Evolutionary conservation across 2,329 filamentous ascomycete genomes (phyloP), one percentile per base, ranked within the genome.

Genomic region (Xylariaceae sp.): DNA sequence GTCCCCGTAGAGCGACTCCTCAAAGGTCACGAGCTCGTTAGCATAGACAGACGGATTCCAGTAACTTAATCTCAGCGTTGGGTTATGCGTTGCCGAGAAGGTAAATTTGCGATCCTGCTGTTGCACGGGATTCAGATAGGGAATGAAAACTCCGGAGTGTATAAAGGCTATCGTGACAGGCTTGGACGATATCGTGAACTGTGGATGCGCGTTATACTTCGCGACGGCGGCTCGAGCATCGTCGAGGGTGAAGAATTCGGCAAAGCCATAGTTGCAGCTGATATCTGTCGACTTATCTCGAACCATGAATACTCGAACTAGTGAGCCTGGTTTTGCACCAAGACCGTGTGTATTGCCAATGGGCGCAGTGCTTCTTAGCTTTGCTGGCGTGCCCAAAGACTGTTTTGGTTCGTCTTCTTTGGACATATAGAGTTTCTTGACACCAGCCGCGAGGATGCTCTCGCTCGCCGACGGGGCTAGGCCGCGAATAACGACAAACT

Each of bases 101-200:
- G 85, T 87, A 66, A 85, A 84, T 43, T 73, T 76, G 13, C 81
- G 78, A n/a, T 76, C 80, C 16, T 79, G 79, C 0, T 79, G 74
- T 5, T 76, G 76, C 1, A 74, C 54, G 7, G 79, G 76, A 47
- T 85, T 80, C 46, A 87, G 76, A 41, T 88, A 85, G 0, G 87
- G 88, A 12, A 92, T 81, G 64, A 95, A 94, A 2, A 94, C 88
- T 5, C 89, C 89, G n/a, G 88, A 83, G 60, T 94, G 89, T 37
- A 92, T 91, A 61, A 87, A 90, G 41, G 81, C 86, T 21, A 89
- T 78, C 10, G 81, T 77, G 15, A 90, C 86, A 0, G 84, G 81
- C 60, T 84, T 86, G 2, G 86, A 89, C 0, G 85, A 85, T 57
- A 94, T 89, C 2, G 86, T 90, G 64, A 92, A 92, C 47, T 84